Conservation (phyloP, 192 early-diverging fungal species). For the Jimgerdemannia flammicorona region DNA sequence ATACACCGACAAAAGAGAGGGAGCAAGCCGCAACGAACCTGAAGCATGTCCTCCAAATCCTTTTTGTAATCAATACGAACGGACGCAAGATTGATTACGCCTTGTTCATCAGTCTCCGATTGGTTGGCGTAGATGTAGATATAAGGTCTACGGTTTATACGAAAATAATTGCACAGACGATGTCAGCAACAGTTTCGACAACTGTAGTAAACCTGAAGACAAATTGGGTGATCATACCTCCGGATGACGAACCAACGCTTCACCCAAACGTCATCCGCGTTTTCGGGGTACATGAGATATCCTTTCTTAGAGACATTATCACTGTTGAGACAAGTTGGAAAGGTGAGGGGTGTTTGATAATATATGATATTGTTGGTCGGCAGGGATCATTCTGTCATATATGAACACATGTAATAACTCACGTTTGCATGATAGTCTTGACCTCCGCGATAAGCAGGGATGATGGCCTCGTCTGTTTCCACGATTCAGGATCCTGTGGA, state of each 20-base stretch:
- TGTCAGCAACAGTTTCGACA: not conserved
- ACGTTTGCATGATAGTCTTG: conserved; percentile 29
- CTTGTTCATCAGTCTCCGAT: conserved; percentile 60
- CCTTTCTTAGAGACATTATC: conserved; percentile 49
- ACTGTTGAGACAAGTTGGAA: too few species aligned
- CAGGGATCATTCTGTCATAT: too few species aligned
- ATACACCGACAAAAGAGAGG: too few species aligned
- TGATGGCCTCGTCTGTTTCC: conserved; percentile 8
- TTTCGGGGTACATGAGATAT: conserved; percentile 49
- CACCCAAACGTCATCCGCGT: conserved; percentile 63
- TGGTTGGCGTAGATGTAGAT: conserved; percentile 70
- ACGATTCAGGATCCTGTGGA: conserved; percentile 23
- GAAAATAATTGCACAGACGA: conserved; percentile 13
- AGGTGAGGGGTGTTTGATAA: too few species aligned
- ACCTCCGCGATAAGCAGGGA: conserved; percentile 39
- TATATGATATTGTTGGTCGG: too few species aligned
- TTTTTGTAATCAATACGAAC: conserved; percentile 57
- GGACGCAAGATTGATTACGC: conserved; percentile 73
- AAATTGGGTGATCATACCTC: conserved; percentile 42
- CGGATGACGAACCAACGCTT: conserved; percentile 77
- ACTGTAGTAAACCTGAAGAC: too few species aligned
- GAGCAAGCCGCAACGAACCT: conserved; percentile 31
- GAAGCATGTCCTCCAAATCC: conserved; percentile 51
- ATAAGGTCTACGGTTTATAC: conserved; percentile 78
- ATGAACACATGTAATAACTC: too few species aligned